Percentiles rank a stretch among this genome's conserved stretches.
These are phyloP conservation scores for Colletotrichum gloeosporioides DNA, from an alignment of 2,329 filamentous ascomycete species.

Conservation along the genomic window DNA sequence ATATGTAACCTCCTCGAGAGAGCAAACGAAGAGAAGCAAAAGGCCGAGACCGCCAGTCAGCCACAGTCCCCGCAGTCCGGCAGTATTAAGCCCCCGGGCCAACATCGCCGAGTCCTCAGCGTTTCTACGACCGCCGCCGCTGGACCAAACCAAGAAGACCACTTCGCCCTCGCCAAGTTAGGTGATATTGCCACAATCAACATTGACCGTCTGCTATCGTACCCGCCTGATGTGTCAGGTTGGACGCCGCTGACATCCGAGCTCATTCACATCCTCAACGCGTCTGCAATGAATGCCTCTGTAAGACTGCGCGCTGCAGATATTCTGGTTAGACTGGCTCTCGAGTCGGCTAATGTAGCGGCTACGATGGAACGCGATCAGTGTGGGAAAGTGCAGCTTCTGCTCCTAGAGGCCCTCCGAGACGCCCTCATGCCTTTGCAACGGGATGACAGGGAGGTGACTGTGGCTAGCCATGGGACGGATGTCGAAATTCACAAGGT, in stretches of 20 bases:
- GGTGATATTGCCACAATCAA: conserved; percentile 78
- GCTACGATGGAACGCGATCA: conserved; percentile 54
- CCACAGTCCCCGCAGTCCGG: conserved; percentile 40
- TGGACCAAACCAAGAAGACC: conserved; percentile 64
- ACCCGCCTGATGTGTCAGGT: conserved; percentile 71
- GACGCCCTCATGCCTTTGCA: conserved; percentile 66
- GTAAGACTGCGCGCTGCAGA: conserved; percentile 68
- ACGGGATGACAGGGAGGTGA: conserved; percentile 53
- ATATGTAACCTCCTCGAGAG: conserved; percentile 73
- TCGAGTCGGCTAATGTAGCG: conserved; percentile 64
- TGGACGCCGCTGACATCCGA: conserved; percentile 73
- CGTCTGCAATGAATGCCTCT: conserved; percentile 50
- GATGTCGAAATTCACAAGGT: conserved; percentile 83
- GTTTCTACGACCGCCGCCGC: conserved; percentile 49
- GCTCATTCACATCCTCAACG: conserved; percentile 56
- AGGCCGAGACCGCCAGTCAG: conserved; percentile 34
- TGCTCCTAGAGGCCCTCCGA: conserved; percentile 71
- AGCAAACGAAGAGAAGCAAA: conserved; percentile 27
- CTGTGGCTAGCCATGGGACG: conserved; percentile 64
- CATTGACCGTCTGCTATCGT: conserved; percentile 73
- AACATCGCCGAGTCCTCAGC: conserved; percentile 53
- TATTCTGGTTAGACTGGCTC: conserved; percentile 62
- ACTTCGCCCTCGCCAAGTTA: conserved; percentile 75
- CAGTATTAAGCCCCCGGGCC: conserved; percentile 37
- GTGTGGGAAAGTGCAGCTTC: conserved; percentile 70